Evolutionary conservation across 495 filamentous ascomycete species (phyloP), one percentile per base, ranked within the genome.

Genomic region (Lasiosphaeria miniovina): DNA sequence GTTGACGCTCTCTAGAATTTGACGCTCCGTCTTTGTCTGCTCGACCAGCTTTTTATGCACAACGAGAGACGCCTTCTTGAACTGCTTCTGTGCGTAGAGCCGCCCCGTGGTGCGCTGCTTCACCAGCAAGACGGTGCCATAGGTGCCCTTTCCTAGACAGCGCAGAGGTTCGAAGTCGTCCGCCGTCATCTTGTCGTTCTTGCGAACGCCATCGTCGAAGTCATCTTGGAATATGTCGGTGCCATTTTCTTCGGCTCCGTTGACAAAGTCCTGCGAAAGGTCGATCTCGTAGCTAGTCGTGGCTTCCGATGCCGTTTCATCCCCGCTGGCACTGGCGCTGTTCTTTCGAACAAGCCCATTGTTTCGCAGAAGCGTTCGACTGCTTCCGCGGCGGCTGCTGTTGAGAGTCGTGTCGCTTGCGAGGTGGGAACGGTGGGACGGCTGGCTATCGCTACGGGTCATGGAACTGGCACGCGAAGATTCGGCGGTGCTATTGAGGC

Each of bases 21-120:
- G 84, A 43, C 94, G 90, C 75, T 98, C 94, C 10, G 94, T 96
- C 79, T 95, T 95, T 43, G 94, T 97, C 71, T 98, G 94, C 76
- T 97, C 94, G 45, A 98, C 81, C 11, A 97, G 80, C 63, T 89
- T 89, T 78, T 96, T 97, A 73, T 94, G 90, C 10, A 97, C 90
- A 6, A 90, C 88, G 46, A 98, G 75, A 1, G 91, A 93, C 1
- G 94, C 94, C 71, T 98, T 98, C 68, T 91, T 90, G 75, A 98
- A 93, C 77, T 98, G 95, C 77, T 98, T 98, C 78, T 98, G 94
- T 2, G 94, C 95, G 68, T 89, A 98, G 4, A 98, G 84, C 48
- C 91, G 89, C 15, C 93, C 93, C 1, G 93, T 97, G 17, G 85
- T 69, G 41, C 80, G 83, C 70, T 98, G 92, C 68, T 90, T 93